Conservation (phyloP, 2,329 filamentous ascomycete species). For the Fusarium abutilonis region DNA sequence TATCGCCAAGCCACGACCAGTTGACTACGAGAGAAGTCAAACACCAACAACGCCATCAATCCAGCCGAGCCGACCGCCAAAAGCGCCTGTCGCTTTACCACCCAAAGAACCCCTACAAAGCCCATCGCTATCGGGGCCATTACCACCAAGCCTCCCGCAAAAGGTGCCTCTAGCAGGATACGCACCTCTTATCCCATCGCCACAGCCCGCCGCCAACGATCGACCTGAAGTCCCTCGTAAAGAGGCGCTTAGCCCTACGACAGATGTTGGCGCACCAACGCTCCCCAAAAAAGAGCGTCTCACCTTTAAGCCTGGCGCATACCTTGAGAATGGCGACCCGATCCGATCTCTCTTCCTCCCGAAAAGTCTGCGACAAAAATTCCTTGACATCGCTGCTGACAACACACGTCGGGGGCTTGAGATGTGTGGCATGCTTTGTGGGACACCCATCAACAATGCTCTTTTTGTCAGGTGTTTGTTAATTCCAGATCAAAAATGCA, state of each 20-base stretch:
- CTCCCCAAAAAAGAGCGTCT: conserved; percentile 66
- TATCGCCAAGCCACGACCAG: conserved; percentile 61
- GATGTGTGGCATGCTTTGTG: conserved; percentile 94
- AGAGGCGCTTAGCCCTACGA: conserved; percentile 25
- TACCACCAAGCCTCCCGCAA: conserved; percentile 43
- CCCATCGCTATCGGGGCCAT: conserved; percentile 4
- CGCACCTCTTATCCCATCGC: conserved; percentile 35
- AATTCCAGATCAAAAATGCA: conserved; percentile 90
- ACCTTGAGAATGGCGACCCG: conserved; percentile 87
- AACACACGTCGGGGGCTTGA: conserved; percentile 88
- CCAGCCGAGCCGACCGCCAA: conserved; percentile 51
- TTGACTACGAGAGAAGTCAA: conserved; percentile 54
- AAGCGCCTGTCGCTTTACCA: conserved; percentile 39
- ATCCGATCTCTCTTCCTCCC: conserved; percentile 91
- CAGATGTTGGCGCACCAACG: conserved; percentile 34
- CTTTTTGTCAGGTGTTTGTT: conserved; percentile 89
- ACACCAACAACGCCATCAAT: conserved; percentile 31
- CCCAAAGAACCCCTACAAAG: conserved; percentile 40
- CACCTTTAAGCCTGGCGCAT: conserved; percentile 78
- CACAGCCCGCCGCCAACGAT: conserved; percentile 14
- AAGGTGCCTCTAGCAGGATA: conserved; percentile 45
- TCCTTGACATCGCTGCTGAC: conserved; percentile 75
- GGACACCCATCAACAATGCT: conserved; percentile 89
- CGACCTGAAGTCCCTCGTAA: conserved; percentile 48
- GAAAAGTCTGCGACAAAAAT: conserved; percentile 74